phyloP scores from a whole-genome alignment of 805 yeast species.

The Ogataea pignaliae region DNA sequence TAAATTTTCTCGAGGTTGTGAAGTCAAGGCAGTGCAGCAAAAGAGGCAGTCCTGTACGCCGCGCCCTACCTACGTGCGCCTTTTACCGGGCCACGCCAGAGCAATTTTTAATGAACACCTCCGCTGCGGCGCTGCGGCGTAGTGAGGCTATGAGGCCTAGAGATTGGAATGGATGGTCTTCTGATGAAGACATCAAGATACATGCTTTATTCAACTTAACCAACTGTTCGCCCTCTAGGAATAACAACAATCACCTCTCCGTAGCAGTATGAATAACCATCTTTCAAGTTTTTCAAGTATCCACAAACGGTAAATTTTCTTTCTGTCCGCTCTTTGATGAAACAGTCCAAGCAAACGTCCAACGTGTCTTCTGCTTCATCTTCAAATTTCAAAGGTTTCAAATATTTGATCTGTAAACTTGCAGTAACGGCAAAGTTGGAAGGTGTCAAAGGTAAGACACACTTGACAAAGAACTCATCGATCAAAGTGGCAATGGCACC shows the following conservation, averaged over 20 bases:
- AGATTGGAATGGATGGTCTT: no score
- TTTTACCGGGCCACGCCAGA: no score
- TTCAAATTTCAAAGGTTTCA: conserved; percentile 22
- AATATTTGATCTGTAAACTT: conserved; percentile 38
- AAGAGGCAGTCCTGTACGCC: no score
- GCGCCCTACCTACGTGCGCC: no score
- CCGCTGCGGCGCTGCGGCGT: no score
- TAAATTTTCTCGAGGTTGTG: no score
- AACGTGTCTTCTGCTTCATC: conserved; percentile 4
- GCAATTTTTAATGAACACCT: no score
- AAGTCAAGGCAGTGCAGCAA: no score
- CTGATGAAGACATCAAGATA: background rate
- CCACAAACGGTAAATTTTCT: conserved; percentile 22
- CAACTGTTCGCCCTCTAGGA: no score
- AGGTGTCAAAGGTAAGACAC: conserved; percentile 45
- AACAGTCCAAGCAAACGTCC: conserved; percentile 22
- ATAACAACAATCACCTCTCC: conserved; percentile 25
- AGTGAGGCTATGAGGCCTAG: no score
- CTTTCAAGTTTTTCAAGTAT: conserved; percentile 10
- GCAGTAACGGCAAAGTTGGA: conserved; percentile 48
- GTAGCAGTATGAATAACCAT: conserved; percentile 16
- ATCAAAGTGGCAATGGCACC: conserved; percentile 50
- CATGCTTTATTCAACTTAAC: no score
- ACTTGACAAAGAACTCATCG: conserved; percentile 50
- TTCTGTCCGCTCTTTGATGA: conserved; percentile 7